Evolutionary conservation across 2,329 filamentous ascomycete species (phyloP).

Genomic region (Spiromastix sp.): DNA sequence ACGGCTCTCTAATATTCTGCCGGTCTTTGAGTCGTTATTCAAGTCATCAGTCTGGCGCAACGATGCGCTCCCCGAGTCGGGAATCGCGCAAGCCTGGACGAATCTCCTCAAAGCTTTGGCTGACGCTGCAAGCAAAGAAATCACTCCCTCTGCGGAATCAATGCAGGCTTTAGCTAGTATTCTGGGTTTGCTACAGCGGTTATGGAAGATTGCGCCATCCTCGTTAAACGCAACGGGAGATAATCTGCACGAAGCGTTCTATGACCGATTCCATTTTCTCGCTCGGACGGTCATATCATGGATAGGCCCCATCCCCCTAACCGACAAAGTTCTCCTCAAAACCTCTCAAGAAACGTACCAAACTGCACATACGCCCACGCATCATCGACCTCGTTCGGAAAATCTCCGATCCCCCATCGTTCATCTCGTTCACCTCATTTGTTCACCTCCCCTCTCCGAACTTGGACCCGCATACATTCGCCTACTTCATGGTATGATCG

Average conservation of each 20-base stretch:
- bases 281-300: conserved; percentile 40
- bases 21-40: conserved; percentile 45
- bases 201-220: conserved; percentile 54
- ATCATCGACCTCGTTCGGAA: conserved; percentile 18
- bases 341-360: conserved; percentile 48
- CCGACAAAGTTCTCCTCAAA: conserved; percentile 38
- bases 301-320: conserved; percentile 41
- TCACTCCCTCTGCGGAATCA: conserved; percentile 77
- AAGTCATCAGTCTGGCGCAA: conserved; percentile 39
- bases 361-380: conserved; percentile 28
- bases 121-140: conserved; percentile 64
- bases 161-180: conserved; percentile 66
- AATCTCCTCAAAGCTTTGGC: conserved; percentile 53
- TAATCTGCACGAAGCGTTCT: conserved; percentile 28
- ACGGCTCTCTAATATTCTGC: conserved; percentile 57
- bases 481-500: conserved; percentile 22
- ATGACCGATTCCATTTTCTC: conserved; percentile 42
- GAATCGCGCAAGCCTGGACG: conserved; percentile 49
- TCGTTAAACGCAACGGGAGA: conserved; percentile 23
- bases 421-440: conserved; percentile 29
- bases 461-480: conserved; percentile 18
- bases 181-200: conserved; percentile 55
- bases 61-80: conserved; percentile 28
- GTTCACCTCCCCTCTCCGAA: conserved; percentile 11
- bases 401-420: conserved; percentile 26